Evolutionary conservation across 2,329 filamentous ascomycete species (phyloP), one percentile per base, ranked within the genome.

Genomic region (Arthrobotrys sphaeroides): DNA sequence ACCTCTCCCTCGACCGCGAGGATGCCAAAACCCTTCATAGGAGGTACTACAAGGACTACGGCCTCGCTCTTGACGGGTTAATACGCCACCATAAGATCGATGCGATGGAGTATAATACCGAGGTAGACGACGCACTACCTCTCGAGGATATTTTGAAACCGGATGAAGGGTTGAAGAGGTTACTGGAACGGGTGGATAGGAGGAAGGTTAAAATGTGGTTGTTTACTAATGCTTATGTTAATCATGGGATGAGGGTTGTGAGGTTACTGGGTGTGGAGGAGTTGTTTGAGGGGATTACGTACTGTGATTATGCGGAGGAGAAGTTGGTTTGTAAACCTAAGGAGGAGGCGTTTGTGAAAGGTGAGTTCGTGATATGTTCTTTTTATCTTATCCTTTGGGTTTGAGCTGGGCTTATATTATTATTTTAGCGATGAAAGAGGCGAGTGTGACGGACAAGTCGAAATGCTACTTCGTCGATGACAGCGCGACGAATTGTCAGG

Each of bases 401-500:
- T 40, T 24, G 40, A 16, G 38, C 42, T 59, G 40, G 5, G n/a
- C 1, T 40, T 55, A 28, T 13, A 20, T 22, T 12, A 28, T 2
- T 66, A 26, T 26, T n/a, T n/a, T n/a, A 78, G 95, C 92, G 4
- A 97, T 98, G 91, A 85, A 83, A 51, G 91, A 98, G 79, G 93
- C 94, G 0, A 91, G 90, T 0, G 88, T 91, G 0, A 86, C 87
- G 12, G 86, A 87, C 36, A 84, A 85, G 9, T 86, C 90, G 45
- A 87, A 93, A 73, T 98, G 94, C 83, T 99, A 91, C 81, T 99
- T 97, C 82, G 93, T 99, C 78, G 95, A 99, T 81, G 95, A 99
- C 81, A 97, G 93, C 0, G 89, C 88, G 70, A 83, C 90, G 77
- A 99, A 99, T 81, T 96, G 92, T 82, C 87, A 85, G 78, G 89